phyloP scores from a whole-genome alignment of 352 stramenopile genomes.

The Peronospora farinosa region DNA sequence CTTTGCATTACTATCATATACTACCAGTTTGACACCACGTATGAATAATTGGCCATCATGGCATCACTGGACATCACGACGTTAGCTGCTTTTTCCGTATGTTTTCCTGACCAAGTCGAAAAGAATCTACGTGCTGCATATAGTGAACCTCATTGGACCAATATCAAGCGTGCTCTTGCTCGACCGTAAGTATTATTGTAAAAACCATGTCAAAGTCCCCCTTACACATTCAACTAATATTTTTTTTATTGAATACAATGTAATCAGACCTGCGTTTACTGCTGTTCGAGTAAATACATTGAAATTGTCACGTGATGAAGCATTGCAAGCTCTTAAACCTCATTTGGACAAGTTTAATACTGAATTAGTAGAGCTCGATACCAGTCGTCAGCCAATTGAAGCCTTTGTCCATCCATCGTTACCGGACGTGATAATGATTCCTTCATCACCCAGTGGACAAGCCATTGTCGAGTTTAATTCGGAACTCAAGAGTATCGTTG shows the following conservation, averaged over 20 bases:
- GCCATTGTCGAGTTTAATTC: constrained; percentile 20
- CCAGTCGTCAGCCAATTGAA: constrained; percentile 29
- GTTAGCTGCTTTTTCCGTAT: constrained; percentile 58
- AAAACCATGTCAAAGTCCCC: not conserved
- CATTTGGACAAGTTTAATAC: constrained; percentile 56
- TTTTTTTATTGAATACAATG: not conserved
- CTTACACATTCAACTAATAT: not conserved
- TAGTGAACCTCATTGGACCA: constrained; percentile 50
- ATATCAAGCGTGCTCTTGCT: constrained; percentile 71
- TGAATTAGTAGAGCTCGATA: constrained; percentile 31
- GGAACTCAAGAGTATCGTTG: constrained; percentile 65
- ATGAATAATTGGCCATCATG: constrained; percentile 16
- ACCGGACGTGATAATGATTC: constrained; percentile 62
- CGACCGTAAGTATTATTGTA: constrained; percentile 10
- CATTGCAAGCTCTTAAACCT: constrained; percentile 35
- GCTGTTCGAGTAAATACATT: constrained; percentile 77
- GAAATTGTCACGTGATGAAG: constrained; percentile 47
- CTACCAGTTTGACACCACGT: not conserved
- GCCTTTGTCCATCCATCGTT: constrained; percentile 40
- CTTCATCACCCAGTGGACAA: constrained; percentile 35
- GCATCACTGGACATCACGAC: constrained; percentile 79
- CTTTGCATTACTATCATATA: too few species aligned
- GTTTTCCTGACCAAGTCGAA: constrained; percentile 66
- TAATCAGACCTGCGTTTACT: constrained; percentile 57
- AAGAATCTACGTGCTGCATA: constrained; percentile 53